These are phyloP conservation scores for Chlorella sp. DNA, from an alignment of 139 green algal genomes.

Conservation along the genomic window DNA sequence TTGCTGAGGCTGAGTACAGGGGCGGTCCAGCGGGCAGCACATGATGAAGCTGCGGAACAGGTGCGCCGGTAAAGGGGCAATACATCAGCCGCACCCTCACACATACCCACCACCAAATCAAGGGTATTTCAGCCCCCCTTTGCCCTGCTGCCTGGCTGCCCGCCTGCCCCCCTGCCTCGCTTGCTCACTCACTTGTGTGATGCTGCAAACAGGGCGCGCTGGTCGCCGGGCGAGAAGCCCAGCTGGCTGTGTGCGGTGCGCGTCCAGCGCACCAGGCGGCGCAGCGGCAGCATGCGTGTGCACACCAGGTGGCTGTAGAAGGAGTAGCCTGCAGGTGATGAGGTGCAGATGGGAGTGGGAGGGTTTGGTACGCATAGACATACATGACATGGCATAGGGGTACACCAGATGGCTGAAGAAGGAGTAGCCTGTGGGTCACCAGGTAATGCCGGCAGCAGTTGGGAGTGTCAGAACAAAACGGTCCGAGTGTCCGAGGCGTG, in stretches of 20 bases:
- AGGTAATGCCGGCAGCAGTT: too few relatives aligned
- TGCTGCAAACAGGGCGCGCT: conserved; percentile 18
- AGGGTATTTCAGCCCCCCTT: too few relatives aligned
- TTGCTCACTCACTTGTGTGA: conserved; percentile 37
- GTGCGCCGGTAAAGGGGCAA: too few relatives aligned
- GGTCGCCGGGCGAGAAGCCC: not conserved
- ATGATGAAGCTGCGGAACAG: too few relatives aligned
- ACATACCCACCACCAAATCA: not conserved
- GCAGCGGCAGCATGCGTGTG: conserved; percentile 41
- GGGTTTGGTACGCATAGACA: not conserved
- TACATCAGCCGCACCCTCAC: too few relatives aligned
- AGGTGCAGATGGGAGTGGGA: not conserved
- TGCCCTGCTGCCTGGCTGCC: not conserved
- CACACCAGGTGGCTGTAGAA: conserved; percentile 45
- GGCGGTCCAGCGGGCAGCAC: too few relatives aligned
- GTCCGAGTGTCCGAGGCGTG: too few relatives aligned
- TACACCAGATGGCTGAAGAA: too few relatives aligned
- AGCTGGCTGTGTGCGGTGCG: not conserved
- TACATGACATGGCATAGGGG: too few relatives aligned
- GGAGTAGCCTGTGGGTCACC: too few relatives aligned
- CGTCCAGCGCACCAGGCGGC: conserved; percentile 41
- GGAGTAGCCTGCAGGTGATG: conserved; percentile 12
- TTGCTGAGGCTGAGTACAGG: too few relatives aligned
- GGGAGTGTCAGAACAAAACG: too few relatives aligned
- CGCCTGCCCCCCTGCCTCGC: not conserved